Evolutionary conservation across 2,329 filamentous ascomycete genomes (phyloP), one percentile per base, ranked within the genome.

Genomic region (Zymoseptoria crescenta): DNA sequence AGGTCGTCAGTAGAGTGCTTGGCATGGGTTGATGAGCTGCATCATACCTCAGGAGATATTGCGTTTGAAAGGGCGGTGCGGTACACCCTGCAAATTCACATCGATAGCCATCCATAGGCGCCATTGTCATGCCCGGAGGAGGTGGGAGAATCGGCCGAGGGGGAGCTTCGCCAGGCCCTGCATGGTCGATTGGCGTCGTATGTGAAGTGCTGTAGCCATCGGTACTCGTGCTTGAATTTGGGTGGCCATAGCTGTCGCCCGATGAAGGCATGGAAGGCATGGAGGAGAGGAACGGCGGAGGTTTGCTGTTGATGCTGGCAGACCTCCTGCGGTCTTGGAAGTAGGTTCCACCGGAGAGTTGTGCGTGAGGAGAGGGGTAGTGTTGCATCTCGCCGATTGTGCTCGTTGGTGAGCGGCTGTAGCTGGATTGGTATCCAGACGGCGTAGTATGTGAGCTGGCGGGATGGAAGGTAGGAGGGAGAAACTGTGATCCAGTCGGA

Each of bases 11-110:
- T 21, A 28, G 2, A 20, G n/a, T 10, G n/a, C 30, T 28, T 8
- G 19, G 7, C 8, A 8, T 27, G 28, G 24, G 10, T 19, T 30
- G 9, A 13, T 35, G 52, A 28, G n/a, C 21, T 13, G 52, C 30
- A 45, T n/a, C 30, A 35, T 70, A 85, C 83, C 91, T 93, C 21
- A 93, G 77, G 8, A 93, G 78, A 74, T 87, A 87, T 63, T 86
- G 84, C 0, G 89, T 94, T 67, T 90, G 87, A 65, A 94, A 94
- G 0, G 89, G 85, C 29, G 79, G 74, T 1, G 89, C 88, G 45
- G 73, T 88, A 71, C 89, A 94, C 8, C 86, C 87, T 7, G 78
- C 75, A 69, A 80, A 76, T 76, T 67, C 74, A 71, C 88, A 92
- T 52, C 81, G 75, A 69, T 82, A 88, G 3, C 74, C 74, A 20